Evolutionary conservation across 1,284 basidiomycete genomes (phyloP), one percentile per base, ranked within the genome.

Genomic region (Irpex rosettiformis): DNA sequence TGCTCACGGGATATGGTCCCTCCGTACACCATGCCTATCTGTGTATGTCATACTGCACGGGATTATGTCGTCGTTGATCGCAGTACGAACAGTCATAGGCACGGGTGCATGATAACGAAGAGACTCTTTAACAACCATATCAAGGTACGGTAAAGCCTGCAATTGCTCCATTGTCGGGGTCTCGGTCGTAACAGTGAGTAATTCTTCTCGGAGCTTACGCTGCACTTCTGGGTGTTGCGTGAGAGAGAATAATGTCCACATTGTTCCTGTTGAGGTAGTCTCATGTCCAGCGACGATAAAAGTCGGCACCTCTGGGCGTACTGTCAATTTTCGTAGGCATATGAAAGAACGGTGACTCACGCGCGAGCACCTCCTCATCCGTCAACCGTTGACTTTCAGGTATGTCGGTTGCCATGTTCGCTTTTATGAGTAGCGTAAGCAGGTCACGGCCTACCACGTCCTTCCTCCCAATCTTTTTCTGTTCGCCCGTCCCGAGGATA

Each of bases 221-320:
- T 95, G 92, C 0, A 84, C 73, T 0, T 78, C 74, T 0, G 78
- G 81, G 54, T 82, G 62, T 43, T 77, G 75, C 0, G 84, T 72
- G 2, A 95, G 80, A 0, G 83, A 79, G 68, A 79, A 89, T 0
- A 94, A 73, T 0, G 83, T 82, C 85, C 85, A 88, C 0, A 79
- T 77, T 0, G 79, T 77, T 3, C 66, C 68, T 1, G 70, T 63
- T 29, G 60, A 63, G 7, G 75, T 77, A 0, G 93, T 94, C 69
- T 94, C 91, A 69, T 93, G 89, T 6, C 92, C 92, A 3, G 86
- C 85, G 3, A 83, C 73, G 2, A 89, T 67, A 71, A 86, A 85
- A 62, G 83, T 84, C 0, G 83, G 79, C 5, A 86, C 73, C 73
- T 84, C 83, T 84, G 63, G 47, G 22, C 5, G 5, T 4, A 4